A percentile compares a stretch with the other conserved stretches of the same genome.
Evolutionary conservation across 495 filamentous ascomycete species (phyloP).

Genomic region (Hyphodiscus hymeniophilus): DNA sequence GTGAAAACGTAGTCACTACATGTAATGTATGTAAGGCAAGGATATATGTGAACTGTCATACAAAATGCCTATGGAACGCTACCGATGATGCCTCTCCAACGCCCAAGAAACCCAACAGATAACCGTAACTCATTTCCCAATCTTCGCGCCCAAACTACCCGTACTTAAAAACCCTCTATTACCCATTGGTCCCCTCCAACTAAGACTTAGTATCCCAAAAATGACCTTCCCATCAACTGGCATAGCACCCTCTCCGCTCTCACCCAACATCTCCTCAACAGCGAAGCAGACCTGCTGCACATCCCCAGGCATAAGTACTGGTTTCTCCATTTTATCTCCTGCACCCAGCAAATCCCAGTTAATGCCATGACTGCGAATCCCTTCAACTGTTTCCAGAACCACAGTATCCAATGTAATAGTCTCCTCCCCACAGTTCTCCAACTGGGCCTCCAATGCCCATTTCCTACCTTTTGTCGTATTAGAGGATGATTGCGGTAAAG

Average conservation of each 20-base stretch:
- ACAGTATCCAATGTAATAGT: slow-evolving; percentile 53
- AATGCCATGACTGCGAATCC: slow-evolving; percentile 36
- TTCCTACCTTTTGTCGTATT: slow-evolving; percentile 13
- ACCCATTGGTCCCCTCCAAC: slow-evolving; percentile 86
- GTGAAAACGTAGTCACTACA: too few relatives aligned
- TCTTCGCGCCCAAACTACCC: slow-evolving; percentile 60
- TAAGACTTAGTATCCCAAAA: slow-evolving; percentile 75
- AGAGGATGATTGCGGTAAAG: slow-evolving; percentile 29
- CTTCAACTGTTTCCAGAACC: slow-evolving; percentile 38
- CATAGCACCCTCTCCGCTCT: slow-evolving; percentile 42
- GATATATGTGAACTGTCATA: too few relatives aligned
- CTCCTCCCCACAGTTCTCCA: slow-evolving; percentile 83
- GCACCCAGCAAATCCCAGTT: slow-evolving; percentile 43
- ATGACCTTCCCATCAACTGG: slow-evolving; percentile 49
- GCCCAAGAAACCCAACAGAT: too few relatives aligned
- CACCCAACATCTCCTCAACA: slow-evolving; percentile 56
- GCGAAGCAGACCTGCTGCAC: slow-evolving; percentile 88
- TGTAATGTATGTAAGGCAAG: too few relatives aligned
- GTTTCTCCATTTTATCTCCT: slow-evolving; percentile 31
- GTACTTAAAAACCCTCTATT: slow-evolving; percentile 82
- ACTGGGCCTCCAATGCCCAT: slow-evolving; percentile 78
- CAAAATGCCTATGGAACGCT: too few relatives aligned
- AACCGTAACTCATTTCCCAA: neutral
- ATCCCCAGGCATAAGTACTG: slow-evolving; percentile 75
- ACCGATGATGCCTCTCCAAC: too few relatives aligned